Evolutionary conservation across 306 rosid genomes (phyloP).

Genomic region (Cucumis hystrix): DNA sequence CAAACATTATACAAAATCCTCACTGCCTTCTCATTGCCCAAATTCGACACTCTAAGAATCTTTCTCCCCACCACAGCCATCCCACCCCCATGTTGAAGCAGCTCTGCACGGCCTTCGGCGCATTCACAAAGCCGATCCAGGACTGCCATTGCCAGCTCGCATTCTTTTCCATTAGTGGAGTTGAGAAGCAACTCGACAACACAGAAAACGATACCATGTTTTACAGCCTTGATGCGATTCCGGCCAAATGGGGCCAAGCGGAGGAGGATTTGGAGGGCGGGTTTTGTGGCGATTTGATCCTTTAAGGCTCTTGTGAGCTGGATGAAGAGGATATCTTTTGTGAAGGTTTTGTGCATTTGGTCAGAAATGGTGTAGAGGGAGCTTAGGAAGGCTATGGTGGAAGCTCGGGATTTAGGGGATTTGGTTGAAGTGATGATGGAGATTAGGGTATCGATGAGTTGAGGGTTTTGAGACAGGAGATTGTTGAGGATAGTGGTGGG

Average conservation of each 20-base stretch:
- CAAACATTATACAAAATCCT: constrained; percentile 45
- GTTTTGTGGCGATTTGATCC: constrained; percentile 40
- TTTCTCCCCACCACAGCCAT: constrained; percentile 54
- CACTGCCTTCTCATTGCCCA: constrained; percentile 51
- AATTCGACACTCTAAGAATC: constrained; percentile 50
- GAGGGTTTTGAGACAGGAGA: constrained; percentile 18
- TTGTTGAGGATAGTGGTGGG: constrained; percentile 18
- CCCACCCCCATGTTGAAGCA: constrained; percentile 52
- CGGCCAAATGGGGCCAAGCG: constrained; percentile 66
- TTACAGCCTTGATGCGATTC: constrained; percentile 59
- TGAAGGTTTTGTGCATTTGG: constrained; percentile 29
- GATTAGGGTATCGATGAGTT: constrained; percentile 31
- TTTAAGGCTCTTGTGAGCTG: constrained; percentile 25
- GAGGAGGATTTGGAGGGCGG: constrained; percentile 45
- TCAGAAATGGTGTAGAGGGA: constrained; percentile 38
- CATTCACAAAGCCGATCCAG: constrained; percentile 64
- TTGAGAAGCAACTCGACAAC: constrained; percentile 35
- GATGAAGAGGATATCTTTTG: constrained; percentile 16
- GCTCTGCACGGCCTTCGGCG: constrained; percentile 66
- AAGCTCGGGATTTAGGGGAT: constrained; percentile 37
- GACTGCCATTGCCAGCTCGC: constrained; percentile 36
- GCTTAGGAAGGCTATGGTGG: constrained; percentile 34
- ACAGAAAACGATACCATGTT: constrained; percentile 26
- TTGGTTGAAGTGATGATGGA: background rate
- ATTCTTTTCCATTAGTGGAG: constrained; percentile 16